Percentiles rank a stretch among this genome's conserved stretches.
Conservation (phyloP, 2,329 filamentous ascomycete genomes). For the Penicillium sp. region DNA sequence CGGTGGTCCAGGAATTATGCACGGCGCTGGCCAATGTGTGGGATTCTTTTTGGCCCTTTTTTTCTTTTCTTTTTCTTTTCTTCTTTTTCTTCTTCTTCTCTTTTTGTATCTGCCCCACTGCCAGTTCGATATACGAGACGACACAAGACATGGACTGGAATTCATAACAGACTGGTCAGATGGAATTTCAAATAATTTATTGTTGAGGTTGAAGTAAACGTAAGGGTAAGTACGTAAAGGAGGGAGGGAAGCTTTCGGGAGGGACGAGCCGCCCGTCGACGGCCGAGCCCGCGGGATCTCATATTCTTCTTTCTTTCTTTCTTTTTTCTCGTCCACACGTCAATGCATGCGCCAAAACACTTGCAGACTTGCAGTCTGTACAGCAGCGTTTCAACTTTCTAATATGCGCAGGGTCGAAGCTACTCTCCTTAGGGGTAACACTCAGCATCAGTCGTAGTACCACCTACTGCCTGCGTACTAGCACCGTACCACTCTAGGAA, state of each 20-base stretch:
- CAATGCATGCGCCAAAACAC: not conserved
- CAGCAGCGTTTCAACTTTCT: no score
- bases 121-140: not conserved
- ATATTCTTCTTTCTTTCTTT: not conserved
- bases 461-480: not conserved
- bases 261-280: conserved; percentile 11
- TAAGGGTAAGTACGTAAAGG: not conserved
- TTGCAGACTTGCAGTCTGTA: not conserved
- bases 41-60: not conserved
- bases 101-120: not conserved
- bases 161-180: conserved; percentile 4
- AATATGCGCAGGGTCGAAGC: not conserved
- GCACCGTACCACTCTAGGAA: conserved; percentile 1
- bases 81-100: not conserved
- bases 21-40: not conserved
- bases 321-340: not conserved
- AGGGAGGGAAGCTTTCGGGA: conserved; percentile 8
- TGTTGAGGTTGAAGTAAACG: conserved; percentile 1
- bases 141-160: not conserved
- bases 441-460: not conserved
- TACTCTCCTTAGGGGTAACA: conserved; percentile 10
- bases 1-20: not conserved
- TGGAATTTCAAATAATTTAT: conserved; percentile 2
- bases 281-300: not conserved
- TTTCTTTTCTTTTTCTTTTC: not conserved